A percentile compares a stretch with the other conserved stretches of the same genome.
Conservation (phyloP, 1,284 basidiomycete species). For the Coniferiporia weirii region DNA sequence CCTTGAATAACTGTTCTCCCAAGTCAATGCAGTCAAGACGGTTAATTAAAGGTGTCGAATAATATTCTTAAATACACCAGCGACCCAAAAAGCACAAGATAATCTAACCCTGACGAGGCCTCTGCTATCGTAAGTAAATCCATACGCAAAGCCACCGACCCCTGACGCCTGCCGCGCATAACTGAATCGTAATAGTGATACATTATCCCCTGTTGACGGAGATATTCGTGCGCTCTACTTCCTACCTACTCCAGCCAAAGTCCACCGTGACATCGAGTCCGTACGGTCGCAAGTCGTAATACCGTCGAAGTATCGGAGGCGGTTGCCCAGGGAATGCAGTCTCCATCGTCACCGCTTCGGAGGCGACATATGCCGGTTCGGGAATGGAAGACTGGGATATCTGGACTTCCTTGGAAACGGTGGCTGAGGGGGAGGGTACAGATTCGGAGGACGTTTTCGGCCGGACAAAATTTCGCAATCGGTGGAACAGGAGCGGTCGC, state of each 20-base stretch:
- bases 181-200: not conserved
- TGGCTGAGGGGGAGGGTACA: too few relatives aligned
- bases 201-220: not conserved
- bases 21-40: too few relatives aligned
- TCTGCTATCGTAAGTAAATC: too few relatives aligned
- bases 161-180: not conserved
- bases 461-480: not conserved
- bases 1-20: slow-evolving; percentile 19
- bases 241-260: slow-evolving; percentile 47
- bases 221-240: not conserved
- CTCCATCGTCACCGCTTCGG: not conserved
- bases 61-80: too few relatives aligned
- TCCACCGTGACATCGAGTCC: slow-evolving; percentile 68
- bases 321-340: not conserved
- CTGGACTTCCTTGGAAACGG: not conserved
- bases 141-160: too few relatives aligned
- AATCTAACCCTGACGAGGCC: too few relatives aligned
- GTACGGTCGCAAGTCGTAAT: slow-evolving; percentile 66
- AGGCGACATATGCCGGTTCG: not conserved
- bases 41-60: too few relatives aligned
- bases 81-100: too few relatives aligned
- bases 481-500: not conserved
- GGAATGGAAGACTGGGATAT: not conserved
- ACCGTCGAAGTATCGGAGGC: slow-evolving; percentile 36
- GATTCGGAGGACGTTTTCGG: not conserved